Evolutionary conservation across 257 asterid genomes (phyloP), one percentile per base, ranked within the genome.

Genomic region (Paraleonurus japonicus): DNA sequence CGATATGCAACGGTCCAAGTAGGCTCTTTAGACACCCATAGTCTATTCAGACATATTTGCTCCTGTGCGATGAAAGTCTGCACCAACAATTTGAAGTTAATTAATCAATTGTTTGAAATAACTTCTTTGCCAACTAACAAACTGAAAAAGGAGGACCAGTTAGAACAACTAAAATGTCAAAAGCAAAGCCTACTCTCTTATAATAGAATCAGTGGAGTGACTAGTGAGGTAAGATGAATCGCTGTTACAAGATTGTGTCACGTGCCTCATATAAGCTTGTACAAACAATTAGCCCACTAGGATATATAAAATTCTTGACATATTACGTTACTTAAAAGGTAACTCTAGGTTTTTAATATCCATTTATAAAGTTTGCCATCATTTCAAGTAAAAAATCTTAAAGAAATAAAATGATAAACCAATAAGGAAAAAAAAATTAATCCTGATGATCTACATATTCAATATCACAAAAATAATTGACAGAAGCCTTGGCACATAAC

Each of bases 21-120:
- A 26, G 92, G 92, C 37, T 61, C 75, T 69, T 74, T 87, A 23
- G 91, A 43, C 50, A 93, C 84, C 97, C 97, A 93, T 12, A 93
- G 84, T 74, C 98, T 81, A 54, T 62, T 87, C 43, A 89, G 83
- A 76, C 96, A 89, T 43, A 85, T 79, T 72, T 93, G 97, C 82
- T 93, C 98, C 85, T 93, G 98, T 10, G 98, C 98, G 62, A 93
- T 84, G 76, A 93, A 90, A 0, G 89, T 90, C 98, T 93, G 90
- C 84, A 82, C 67, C n/a, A 62, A 73, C 76, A 43, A 61, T 33
- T 65, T 24, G 72, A 75, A 60, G 65, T 50, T 35, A 70, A 28
- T 81, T 41, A 70, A 58, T 37, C 65, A 65, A 61, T 26, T 3
- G 33, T 32, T 33, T n/a, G 26, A 67, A 63, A 19, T 43, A 63